Conservation (phyloP, 2,329 filamentous ascomycete genomes). For the Aspergillus unguis region DNA sequence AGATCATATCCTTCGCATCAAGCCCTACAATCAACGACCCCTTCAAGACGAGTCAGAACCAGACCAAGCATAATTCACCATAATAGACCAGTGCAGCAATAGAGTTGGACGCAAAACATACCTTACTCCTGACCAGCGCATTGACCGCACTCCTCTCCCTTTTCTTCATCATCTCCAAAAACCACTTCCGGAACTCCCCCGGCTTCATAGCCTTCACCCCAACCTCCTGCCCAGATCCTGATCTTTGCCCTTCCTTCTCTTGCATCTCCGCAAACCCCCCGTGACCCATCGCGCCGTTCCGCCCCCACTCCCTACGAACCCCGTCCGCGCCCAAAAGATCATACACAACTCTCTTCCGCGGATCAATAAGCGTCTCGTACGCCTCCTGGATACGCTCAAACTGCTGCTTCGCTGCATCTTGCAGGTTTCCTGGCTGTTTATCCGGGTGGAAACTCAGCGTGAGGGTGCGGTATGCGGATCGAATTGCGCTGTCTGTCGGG, state of each 20-base stretch:
- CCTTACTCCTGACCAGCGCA: conserved; percentile 36
- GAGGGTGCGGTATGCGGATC: conserved; percentile 43
- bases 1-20: conserved; percentile 35
- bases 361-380: conserved; percentile 42
- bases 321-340: conserved; percentile 43
- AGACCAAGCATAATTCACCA: background rate
- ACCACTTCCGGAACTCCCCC: conserved; percentile 42
- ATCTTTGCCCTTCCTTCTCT: conserved; percentile 18
- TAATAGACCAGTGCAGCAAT: background rate
- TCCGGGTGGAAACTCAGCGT: conserved; percentile 46
- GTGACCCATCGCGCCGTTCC: conserved; percentile 30
- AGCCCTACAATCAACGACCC: conserved; percentile 33
- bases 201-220: conserved; percentile 38
- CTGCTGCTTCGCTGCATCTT: conserved; percentile 36
- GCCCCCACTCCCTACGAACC: conserved; percentile 38
- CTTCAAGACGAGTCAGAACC: conserved; percentile 20
- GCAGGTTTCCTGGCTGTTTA: conserved; percentile 41
- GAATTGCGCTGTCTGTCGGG: conserved; percentile 41
- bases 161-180: conserved; percentile 39
- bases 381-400: conserved; percentile 41
- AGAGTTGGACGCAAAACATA: conserved; percentile 21
- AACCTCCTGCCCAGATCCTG: conserved; percentile 14
- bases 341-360: conserved; percentile 42
- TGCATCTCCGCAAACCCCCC: conserved; percentile 29
- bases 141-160: conserved; percentile 38